A percentile compares a stretch with the other conserved stretches of the same genome.
Evolutionary conservation across 2,329 filamentous ascomycete genomes (phyloP).

Genomic region (Botrytis tulipae): DNA sequence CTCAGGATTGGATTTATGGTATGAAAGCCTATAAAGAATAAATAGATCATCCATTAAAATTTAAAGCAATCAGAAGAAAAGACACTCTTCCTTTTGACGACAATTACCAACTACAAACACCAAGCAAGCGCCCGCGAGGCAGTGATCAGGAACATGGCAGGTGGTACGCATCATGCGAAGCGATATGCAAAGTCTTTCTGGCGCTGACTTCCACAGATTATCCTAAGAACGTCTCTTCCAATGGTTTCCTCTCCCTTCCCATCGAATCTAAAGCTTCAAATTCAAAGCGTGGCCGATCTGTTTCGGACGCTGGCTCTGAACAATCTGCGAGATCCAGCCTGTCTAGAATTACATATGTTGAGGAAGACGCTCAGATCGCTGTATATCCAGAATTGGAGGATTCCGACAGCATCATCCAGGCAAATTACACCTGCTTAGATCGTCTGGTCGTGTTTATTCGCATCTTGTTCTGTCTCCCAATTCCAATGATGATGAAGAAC

Average conservation of each 20-base stretch:
- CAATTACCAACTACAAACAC: neutral
- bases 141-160: neutral
- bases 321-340: conserved; percentile 12
- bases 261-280: neutral
- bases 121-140: neutral
- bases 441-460: neutral
- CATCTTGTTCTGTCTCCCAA: neutral
- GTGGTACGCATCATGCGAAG: neutral
- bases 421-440: neutral
- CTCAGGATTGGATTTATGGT: neutral
- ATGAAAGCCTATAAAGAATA: neutral
- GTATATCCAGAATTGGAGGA: neutral
- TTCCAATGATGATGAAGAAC: neutral
- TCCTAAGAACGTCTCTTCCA: neutral
- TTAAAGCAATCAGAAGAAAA: neutral
- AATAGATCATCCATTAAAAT: neutral
- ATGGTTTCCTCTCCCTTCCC: neutral
- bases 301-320: conserved; percentile 15
- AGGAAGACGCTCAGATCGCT: conserved; percentile 17
- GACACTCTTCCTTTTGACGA: neutral
- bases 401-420: neutral
- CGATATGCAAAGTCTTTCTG: neutral
- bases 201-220: neutral
- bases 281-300: conserved; percentile 2
- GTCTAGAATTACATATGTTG: conserved; percentile 24